Conservation (phyloP, 2,329 filamentous ascomycete species). For the Tolypocladium inflatum region DNA sequence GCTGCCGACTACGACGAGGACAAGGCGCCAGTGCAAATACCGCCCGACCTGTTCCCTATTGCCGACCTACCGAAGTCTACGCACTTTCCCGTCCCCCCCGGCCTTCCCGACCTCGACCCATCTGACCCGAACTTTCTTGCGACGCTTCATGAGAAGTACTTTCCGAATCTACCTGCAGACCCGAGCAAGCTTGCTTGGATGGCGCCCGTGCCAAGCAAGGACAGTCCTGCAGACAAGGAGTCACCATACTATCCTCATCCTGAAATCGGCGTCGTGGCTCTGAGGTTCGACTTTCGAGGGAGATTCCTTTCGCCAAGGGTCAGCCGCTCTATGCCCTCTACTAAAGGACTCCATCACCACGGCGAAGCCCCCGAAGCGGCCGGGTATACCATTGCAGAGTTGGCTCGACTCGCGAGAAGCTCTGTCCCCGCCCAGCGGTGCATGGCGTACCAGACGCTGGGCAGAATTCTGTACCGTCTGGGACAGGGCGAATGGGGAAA, state of each 20-base stretch:
- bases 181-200: conserved; percentile 87
- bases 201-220: conserved; percentile 57
- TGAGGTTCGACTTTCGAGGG: conserved; percentile 86
- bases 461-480: conserved; percentile 73
- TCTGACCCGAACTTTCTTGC: conserved; percentile 73
- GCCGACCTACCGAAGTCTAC: conserved; percentile 30
- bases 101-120: conserved; percentile 68
- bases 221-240: conserved; percentile 55
- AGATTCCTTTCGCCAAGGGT: conserved; percentile 67
- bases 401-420: conserved; percentile 71
- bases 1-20: conserved; percentile 30
- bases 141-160: conserved; percentile 86
- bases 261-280: conserved; percentile 60
- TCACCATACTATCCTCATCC: conserved; percentile 78
- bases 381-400: conserved; percentile 84
- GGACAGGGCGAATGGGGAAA: conserved; percentile 64
- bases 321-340: conserved; percentile 64
- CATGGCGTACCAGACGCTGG: conserved; percentile 84
- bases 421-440: conserved; percentile 81
- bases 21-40: conserved; percentile 28
- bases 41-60: conserved; percentile 32
- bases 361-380: conserved; percentile 86
- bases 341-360: conserved; percentile 84
- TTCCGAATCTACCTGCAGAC: conserved; percentile 77
- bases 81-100: conserved; percentile 52